These are phyloP conservation scores for Leucosporidium yakuticum DNA, from an alignment of 768 basidiomycete species.

Conservation along the genomic window DNA sequence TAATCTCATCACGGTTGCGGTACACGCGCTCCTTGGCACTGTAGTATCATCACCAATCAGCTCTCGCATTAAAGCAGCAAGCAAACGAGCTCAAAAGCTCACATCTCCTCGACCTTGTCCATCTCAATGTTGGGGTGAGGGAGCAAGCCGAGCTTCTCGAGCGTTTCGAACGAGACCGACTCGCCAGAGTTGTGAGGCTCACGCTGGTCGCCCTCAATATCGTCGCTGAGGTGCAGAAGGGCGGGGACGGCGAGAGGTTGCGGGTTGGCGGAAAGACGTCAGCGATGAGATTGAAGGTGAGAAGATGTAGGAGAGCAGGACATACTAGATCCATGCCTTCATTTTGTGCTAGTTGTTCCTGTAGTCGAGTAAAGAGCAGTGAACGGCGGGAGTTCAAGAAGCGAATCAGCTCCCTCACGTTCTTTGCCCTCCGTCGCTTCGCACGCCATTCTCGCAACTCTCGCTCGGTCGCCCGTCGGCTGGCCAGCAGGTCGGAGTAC, in stretches of 20 bases:
- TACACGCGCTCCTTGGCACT: slow-evolving; percentile 62
- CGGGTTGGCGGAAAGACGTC: too few relatives aligned
- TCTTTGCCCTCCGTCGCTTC: too few relatives aligned
- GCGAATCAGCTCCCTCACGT: too few relatives aligned
- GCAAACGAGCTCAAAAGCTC: too few relatives aligned
- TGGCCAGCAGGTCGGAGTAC: too few relatives aligned
- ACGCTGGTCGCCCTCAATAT: slow-evolving; percentile 57
- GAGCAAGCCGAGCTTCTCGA: slow-evolving; percentile 59
- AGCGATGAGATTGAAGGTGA: not conserved
- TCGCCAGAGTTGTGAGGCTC: slow-evolving; percentile 66
- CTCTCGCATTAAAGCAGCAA: not conserved
- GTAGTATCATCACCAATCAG: not conserved
- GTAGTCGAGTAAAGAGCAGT: too few relatives aligned
- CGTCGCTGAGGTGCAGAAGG: slow-evolving; percentile 24
- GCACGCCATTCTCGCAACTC: too few relatives aligned
- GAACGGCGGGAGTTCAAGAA: too few relatives aligned
- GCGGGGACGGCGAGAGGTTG: too few relatives aligned
- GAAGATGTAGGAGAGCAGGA: not conserved
- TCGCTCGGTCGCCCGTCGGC: too few relatives aligned
- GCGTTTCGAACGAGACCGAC: slow-evolving; percentile 51
- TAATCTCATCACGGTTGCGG: slow-evolving; percentile 74
- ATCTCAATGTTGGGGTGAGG: slow-evolving; percentile 64
- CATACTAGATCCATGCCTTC: slow-evolving; percentile 10
- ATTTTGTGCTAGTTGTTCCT: not conserved
- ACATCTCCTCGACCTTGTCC: slow-evolving; percentile 50